Evolutionary conservation across 257 asterid genomes (phyloP), one percentile per base, ranked within the genome.

Genomic region (Nicotiana noctiflora): DNA sequence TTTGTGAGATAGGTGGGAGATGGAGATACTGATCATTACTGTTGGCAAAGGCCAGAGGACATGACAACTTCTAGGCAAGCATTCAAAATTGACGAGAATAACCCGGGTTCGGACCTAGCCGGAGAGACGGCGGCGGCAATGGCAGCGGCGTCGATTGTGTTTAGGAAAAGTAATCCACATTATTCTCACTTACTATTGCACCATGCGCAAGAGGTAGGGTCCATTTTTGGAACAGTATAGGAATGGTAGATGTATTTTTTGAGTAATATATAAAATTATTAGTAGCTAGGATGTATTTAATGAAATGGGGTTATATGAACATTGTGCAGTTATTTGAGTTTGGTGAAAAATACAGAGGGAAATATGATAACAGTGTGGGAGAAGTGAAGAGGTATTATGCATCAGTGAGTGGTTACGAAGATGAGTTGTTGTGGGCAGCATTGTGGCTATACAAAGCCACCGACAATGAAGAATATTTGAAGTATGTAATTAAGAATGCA

Each of bases 401-500:
- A 82, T 94, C 98, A 79, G 89, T 87, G 86, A 96, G 98, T 80
- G 99, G 99, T 23, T 95, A 92, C 82, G 84, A 44, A 80, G 98
- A 95, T 84, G 99, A 95, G 90, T 86, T 96, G 88, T 80, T 92
- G 82, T 96, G 99, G 99, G 98, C 94, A 77, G 95, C 98, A 6
- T 14, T 92, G 83, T 96, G 99, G 99, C 87, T 96, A 11, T 86
- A 94, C 78, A 91, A 81, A 49, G 96, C 99, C 90, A 94, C 98
- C 87, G 91, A 89, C 90, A 89, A 85, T 29, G 18, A 2, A 0
- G 17, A 57, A 2, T 94, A 85, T 85, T 83, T 92, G 81, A 85
- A 90, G 70, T 94, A 92, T 86, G 92, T 84, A 4, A 79, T 90
- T 8, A 64, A 87, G 0, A 92, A 92, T 21, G 97, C 92, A 25